Evolutionary conservation across 2,329 filamentous ascomycete genomes (phyloP).

Genomic region (Elsinoe necatrix): DNA sequence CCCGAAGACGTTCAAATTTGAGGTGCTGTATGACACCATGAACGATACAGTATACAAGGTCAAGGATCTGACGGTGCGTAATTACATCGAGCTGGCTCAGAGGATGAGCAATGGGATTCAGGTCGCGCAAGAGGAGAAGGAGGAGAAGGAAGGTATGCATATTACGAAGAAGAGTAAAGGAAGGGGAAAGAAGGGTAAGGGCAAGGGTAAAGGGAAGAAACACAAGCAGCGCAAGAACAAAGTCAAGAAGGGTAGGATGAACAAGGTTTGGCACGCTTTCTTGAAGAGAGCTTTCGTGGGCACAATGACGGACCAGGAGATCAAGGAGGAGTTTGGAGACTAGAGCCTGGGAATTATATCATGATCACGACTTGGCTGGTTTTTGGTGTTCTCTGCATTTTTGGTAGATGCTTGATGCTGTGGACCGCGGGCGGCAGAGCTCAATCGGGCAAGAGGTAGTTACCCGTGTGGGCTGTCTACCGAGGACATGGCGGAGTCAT

Average conservation of each 20-base stretch:
- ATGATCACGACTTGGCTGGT: slow-evolving; percentile 17
- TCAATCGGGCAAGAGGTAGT: too few relatives aligned
- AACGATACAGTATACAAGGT: slow-evolving; percentile 67
- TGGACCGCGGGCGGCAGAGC: too few relatives aligned
- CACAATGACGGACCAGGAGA: slow-evolving; percentile 57
- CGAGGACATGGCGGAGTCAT: too few relatives aligned
- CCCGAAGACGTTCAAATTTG: slow-evolving; percentile 59
- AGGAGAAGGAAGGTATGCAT: slow-evolving; percentile 18
- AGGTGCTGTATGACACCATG: slow-evolving; percentile 80
- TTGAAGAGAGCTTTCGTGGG: slow-evolving; percentile 70
- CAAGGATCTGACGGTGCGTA: slow-evolving; percentile 75
- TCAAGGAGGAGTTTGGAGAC: slow-evolving; percentile 39
- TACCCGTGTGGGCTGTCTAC: too few relatives aligned
- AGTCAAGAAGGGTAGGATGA: slow-evolving; percentile 47
- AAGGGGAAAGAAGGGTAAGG: slow-evolving; percentile 22
- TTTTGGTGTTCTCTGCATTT: too few relatives aligned
- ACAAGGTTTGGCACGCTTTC: slow-evolving; percentile 69
- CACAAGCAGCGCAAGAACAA: slow-evolving; percentile 40
- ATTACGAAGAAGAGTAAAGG: slow-evolving; percentile 23
- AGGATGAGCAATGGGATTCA: slow-evolving; percentile 55
- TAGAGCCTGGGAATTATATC: slow-evolving; percentile 9
- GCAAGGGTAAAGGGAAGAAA: slow-evolving; percentile 26
- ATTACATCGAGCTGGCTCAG: slow-evolving; percentile 69
- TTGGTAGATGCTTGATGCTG: too few relatives aligned
- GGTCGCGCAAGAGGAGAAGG: slow-evolving; percentile 20